Base-by-base conservation (phyloP, 192 early-diverging fungal species). In the Linnemannia exigua region DNA sequence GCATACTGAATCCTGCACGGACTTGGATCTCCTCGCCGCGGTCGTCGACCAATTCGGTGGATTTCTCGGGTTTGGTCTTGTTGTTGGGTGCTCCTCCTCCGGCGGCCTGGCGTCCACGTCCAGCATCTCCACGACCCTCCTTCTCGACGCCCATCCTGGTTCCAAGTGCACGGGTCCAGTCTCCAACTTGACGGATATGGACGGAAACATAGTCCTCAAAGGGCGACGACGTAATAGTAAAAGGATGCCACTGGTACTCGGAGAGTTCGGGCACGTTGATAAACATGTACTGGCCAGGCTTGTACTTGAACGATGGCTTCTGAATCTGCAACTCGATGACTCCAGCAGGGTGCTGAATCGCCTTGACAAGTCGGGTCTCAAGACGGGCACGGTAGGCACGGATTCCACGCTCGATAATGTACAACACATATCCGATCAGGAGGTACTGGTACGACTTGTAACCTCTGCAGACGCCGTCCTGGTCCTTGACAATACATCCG, bases 231-330 rank as follows among this genome's bases (percentile, higher is more conserved):
- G 88, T 89, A 61, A 89, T 89, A 0, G 94, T 95, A 71, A 95
- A 94, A 14, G 96, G 94, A 75, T 96, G 96, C 94, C 93, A 97
- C 86, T 97, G 93, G 35, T 91, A 86, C 20, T 79, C 79, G 47
- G 94, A 93, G 3, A 95, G 76, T 6, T 91, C 88, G 0, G 96
- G 96, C 20, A 93, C 89, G 81, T 91, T 91, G 51, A 97, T 74
- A 46, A 92, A 95, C 68, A 97, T 81, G 87, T 94, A 96, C 85
- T 97, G 95, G 41, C 95, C 95, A 71, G 88, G 80, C 67, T 87
- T 89, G 75, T 91, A 90, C 69, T 77, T 79, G 76, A 88, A 84
- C 35, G 89, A 81, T 69, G 85, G 80, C 67, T 92, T 94, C 46
- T 92, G 87, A 25, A 92, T 89, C 78, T 91, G 93, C 25, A 96